phyloP scores from a whole-genome alignment of 2,329 filamentous ascomycete genomes.

The Scedosporium dehoogii region DNA sequence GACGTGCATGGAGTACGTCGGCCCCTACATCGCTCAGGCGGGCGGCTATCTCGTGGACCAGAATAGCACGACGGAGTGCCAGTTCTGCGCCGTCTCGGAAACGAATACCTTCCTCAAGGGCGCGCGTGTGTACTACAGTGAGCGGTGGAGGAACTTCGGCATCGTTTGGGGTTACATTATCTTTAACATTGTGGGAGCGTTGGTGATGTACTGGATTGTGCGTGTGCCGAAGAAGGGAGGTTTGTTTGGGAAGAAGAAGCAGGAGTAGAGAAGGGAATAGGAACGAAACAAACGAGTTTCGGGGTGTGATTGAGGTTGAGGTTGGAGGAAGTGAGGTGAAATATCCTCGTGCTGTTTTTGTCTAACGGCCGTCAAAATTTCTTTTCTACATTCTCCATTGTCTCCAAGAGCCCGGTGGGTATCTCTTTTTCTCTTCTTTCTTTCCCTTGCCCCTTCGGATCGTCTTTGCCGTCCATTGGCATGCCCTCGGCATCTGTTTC shows the following conservation, averaged over 20 bases:
- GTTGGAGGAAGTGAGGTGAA: not conserved
- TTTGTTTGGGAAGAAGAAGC: slow-evolving; percentile 22
- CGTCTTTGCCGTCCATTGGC: no score
- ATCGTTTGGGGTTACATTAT: slow-evolving; percentile 49
- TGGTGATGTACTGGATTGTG: slow-evolving; percentile 46
- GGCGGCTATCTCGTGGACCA: slow-evolving; percentile 46
- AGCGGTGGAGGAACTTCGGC: slow-evolving; percentile 62
- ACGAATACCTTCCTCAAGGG: slow-evolving; percentile 41
- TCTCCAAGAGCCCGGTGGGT: not conserved
- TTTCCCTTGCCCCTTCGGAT: no score
- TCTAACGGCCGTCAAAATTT: no score
- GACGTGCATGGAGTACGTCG: slow-evolving; percentile 53
- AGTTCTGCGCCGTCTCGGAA: slow-evolving; percentile 41
- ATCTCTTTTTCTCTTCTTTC: not conserved
- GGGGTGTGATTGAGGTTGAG: no score
- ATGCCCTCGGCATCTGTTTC: no score
- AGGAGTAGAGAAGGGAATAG: slow-evolving; percentile 10
- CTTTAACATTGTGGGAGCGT: slow-evolving; percentile 47
- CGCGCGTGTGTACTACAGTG: slow-evolving; percentile 40
- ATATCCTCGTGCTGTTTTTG: no score
- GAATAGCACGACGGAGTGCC: slow-evolving; percentile 37
- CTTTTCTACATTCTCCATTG: no score
- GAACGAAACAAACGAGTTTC: not conserved
- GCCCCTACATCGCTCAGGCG: slow-evolving; percentile 30
- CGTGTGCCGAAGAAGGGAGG: slow-evolving; percentile 30